Evolutionary conservation across 2,329 filamentous ascomycete genomes (phyloP).

Genomic region (Fusarium sp.): DNA sequence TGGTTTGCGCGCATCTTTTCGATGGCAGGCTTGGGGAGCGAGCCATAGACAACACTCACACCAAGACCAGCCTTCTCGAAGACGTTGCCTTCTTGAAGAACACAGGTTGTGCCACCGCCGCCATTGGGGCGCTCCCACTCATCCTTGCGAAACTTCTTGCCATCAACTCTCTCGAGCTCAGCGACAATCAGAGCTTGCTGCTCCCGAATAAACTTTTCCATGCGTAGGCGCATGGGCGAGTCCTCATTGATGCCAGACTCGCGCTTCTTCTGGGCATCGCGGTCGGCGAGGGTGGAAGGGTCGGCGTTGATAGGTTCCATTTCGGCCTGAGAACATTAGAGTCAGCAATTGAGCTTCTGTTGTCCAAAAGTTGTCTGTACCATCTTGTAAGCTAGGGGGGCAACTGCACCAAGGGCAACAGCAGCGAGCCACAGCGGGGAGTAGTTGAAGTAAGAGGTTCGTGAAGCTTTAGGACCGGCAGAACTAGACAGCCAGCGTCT

Average conservation of each 20-base stretch:
- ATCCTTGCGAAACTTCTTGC: constrained; percentile 83
- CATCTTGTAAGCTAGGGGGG: constrained; percentile 69
- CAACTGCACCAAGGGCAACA: constrained; percentile 63
- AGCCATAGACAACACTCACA: constrained; percentile 94
- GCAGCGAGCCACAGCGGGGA: constrained; percentile 51
- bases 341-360: constrained; percentile 30
- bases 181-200: constrained; percentile 90
- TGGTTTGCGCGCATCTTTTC: constrained; percentile 95
- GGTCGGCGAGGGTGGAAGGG: constrained; percentile 80
- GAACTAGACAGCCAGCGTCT: constrained; percentile 47
- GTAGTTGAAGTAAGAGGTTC: constrained; percentile 33
- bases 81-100: constrained; percentile 94
- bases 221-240: constrained; percentile 96
- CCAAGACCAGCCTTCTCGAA: constrained; percentile 99
- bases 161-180: constrained; percentile 86
- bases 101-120: constrained; percentile 93
- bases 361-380: constrained; percentile 53
- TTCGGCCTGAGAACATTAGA: constrained; percentile 52
- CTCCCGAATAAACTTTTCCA: constrained; percentile 96
- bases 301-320: constrained; percentile 65
- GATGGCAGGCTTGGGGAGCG: constrained; percentile 87
- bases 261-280: constrained; percentile 84
- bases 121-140: constrained; percentile 89
- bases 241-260: constrained; percentile 74
- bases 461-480: constrained; percentile 34